phyloP scores from a whole-genome alignment of 345 rosid genomes.

The Linum tenue region DNA sequence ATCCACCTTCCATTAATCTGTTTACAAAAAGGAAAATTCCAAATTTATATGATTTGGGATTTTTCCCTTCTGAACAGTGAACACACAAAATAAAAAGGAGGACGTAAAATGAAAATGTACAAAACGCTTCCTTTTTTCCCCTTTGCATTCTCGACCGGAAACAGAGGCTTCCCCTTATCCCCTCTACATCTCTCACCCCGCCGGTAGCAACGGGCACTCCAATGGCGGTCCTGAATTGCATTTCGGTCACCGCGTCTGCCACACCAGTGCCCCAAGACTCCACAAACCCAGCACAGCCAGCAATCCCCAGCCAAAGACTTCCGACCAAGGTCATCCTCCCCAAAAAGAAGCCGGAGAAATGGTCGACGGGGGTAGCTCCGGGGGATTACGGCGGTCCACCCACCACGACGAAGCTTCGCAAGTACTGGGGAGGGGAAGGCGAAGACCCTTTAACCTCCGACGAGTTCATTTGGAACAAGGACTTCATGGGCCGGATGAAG shows the following conservation, averaged over 20 bases:
- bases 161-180: too few relatives aligned
- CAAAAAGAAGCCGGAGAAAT: conserved; percentile 67
- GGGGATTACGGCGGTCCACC: conserved; percentile 95
- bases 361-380: conserved; percentile 90
- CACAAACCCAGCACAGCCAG: conserved; percentile 16
- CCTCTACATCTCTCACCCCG: too few relatives aligned
- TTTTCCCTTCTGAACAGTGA: too few relatives aligned
- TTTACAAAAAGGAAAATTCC: too few relatives aligned
- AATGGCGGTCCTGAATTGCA: conserved; percentile 55
- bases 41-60: too few relatives aligned
- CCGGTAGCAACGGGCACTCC: background rate
- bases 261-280: conserved; percentile 48
- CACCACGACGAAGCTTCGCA: conserved; percentile 56
- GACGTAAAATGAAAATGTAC: too few relatives aligned
- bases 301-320: conserved; percentile 22
- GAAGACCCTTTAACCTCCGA: conserved; percentile 83
- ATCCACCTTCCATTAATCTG: too few relatives aligned
- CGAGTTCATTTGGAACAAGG: conserved; percentile 88
- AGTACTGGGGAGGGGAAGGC: conserved; percentile 81
- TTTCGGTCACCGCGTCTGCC: conserved; percentile 44
- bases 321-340: conserved; percentile 72
- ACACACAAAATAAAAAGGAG: too few relatives aligned
- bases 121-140: too few relatives aligned
- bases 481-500: conserved; percentile 73
- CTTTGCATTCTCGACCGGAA: too few relatives aligned